These are phyloP conservation scores for Botrytis galanthina DNA, from an alignment of 2,329 filamentous ascomycete genomes.

Conservation along the genomic window DNA sequence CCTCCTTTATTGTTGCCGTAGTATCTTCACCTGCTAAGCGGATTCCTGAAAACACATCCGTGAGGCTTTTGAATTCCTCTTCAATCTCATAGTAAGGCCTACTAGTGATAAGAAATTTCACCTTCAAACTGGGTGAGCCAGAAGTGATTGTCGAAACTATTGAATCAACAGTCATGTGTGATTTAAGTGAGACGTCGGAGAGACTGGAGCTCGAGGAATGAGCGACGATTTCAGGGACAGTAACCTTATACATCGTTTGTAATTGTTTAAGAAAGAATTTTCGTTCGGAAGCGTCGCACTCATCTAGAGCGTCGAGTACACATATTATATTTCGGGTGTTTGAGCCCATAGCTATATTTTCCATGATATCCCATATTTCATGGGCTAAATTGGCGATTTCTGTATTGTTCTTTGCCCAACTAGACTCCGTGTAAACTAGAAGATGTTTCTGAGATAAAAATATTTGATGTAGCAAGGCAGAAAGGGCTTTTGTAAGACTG, in stretches of 20 bases:
- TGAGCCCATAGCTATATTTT: background rate
- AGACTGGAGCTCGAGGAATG: background rate
- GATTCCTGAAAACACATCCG: background rate
- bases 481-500: background rate
- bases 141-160: background rate
- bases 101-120: constrained; percentile 11
- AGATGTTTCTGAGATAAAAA: background rate
- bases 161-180: background rate
- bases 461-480: constrained; percentile 7
- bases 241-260: background rate
- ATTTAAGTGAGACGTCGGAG: background rate
- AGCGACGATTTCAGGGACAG: background rate
- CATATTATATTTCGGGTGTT: background rate
- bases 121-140: background rate
- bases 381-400: background rate
- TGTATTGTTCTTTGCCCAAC: background rate
- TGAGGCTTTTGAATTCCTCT: background rate
- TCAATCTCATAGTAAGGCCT: constrained; percentile 18
- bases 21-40: constrained; percentile 14
- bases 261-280: background rate
- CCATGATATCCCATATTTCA: background rate
- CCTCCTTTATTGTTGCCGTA: background rate
- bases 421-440: background rate
- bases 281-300: background rate
- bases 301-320: background rate